Base-by-base conservation (phyloP, 176 grass and related monocot genomes). In the Leersia perrieri region DNA sequence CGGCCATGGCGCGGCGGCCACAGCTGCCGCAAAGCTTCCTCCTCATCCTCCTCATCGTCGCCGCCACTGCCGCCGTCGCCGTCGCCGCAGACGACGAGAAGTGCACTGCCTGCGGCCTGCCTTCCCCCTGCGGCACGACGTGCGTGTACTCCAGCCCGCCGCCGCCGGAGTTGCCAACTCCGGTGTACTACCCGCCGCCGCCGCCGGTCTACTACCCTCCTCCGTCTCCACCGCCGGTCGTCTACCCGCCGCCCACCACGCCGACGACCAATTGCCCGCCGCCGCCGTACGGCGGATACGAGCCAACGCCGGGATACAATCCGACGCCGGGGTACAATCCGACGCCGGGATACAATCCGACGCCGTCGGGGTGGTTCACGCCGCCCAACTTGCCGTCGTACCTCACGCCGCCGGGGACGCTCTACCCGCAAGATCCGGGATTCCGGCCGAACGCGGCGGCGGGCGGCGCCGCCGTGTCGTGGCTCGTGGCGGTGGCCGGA, bases 141-240 rank as follows among this genome's bases (percentile, higher is more conserved):
- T 91, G 89, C 78, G 70, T 75, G 23, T 85, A 90, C 85, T 40
- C 90, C 34, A 95, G 90, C 79, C 93, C 90, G 7, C 93, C 93
- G n/a, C 92, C 88, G 15, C 85, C 91, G 9, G 57, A 33, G 6
- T 75, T 77, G 25, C 92, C 88, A 0, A 35, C 80, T 1, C 61
- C 79, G 1, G 72, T 67, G 27, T 83, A 82, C 61, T 72, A 68
- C 58, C 81, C 74, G 0, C 92, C 86, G 13, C 92, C 88, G 20
- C 78, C 82, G 3, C 73, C 87, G 0, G 77, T 68, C 3, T 78
- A 73, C 88, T 77, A 70, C 1, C 87, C 87, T 6, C 79, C 90
- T 3, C 86, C 87, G 28, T 76, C 90, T 10, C 68, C 76, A 1
- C 85, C 88, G n/a, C 76, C 83, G n/a, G 78, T 78, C 1, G 61